Percentiles rank a stretch among this genome's conserved stretches.
Evolutionary conservation across 768 basidiomycete species (phyloP).

Genomic region (Amanita jacksonii): DNA sequence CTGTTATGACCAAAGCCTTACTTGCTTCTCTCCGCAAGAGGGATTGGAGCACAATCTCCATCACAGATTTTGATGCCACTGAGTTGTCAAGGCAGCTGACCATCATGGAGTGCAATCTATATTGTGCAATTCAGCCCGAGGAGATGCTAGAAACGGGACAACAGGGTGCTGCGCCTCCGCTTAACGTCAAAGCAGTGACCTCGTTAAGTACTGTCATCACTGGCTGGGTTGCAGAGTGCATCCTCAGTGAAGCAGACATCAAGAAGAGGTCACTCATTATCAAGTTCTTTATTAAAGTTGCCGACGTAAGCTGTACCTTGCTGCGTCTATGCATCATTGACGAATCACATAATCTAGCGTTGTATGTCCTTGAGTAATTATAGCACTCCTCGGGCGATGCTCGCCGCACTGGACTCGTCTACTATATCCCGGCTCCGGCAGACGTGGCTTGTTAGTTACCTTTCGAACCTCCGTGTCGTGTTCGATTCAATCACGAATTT

Average conservation of each 20-base stretch:
- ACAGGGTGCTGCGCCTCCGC: constrained; percentile 49
- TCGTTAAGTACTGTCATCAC: constrained; percentile 88
- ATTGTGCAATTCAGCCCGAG: constrained; percentile 77
- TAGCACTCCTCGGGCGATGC: constrained; percentile 84
- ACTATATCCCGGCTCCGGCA: constrained; percentile 87
- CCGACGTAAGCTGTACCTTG: constrained; percentile 52
- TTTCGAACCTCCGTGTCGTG: not conserved
- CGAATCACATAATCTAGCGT: constrained; percentile 41
- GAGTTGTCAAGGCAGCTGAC: constrained; percentile 93
- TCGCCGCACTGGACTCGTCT: constrained; percentile 92
- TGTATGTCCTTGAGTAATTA: constrained; percentile 81
- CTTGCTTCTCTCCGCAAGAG: constrained; percentile 57
- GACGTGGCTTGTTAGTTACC: constrained; percentile 80
- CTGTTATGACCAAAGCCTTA: constrained; percentile 75
- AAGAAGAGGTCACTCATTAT: constrained; percentile 72
- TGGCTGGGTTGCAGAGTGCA: constrained; percentile 93
- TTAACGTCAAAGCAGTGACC: constrained; percentile 76
- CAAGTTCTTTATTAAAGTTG: constrained; percentile 91
- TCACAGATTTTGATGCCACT: constrained; percentile 89
- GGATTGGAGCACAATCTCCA: constrained; percentile 48
- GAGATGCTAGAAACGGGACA: constrained; percentile 83
- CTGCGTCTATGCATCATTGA: constrained; percentile 8
- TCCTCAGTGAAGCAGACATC: constrained; percentile 81
- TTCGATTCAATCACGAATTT: not conserved
- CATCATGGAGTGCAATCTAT: constrained; percentile 85